phyloP scores from a whole-genome alignment of 306 rosid genomes.

The Abrus precatorius region DNA sequence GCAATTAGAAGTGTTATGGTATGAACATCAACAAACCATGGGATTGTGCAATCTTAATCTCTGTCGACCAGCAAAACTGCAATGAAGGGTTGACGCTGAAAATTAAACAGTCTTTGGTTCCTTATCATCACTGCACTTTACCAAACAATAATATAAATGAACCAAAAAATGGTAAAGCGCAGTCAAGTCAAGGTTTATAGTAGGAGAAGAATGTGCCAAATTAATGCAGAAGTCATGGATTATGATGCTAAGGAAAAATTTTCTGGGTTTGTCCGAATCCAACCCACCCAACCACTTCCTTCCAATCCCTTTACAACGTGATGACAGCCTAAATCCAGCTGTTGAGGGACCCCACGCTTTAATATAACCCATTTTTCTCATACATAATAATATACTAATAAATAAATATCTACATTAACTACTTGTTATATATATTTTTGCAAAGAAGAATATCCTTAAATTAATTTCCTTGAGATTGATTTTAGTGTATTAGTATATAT shows the following conservation, averaged over 20 bases:
- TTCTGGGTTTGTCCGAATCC: slow-evolving; percentile 24
- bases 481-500: too few species aligned
- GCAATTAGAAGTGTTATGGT: too few species aligned
- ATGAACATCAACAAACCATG: neutral
- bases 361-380: neutral
- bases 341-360: slow-evolving; percentile 61
- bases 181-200: slow-evolving; percentile 20
- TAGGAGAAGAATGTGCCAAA: slow-evolving; percentile 11
- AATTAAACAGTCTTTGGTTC: neutral
- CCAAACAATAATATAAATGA: neutral
- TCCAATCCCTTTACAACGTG: slow-evolving; percentile 51
- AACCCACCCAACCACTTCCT: neutral
- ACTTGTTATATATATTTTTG: too few species aligned
- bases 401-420: neutral
- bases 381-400: too few species aligned
- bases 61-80: slow-evolving; percentile 3
- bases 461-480: too few species aligned
- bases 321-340: slow-evolving; percentile 68
- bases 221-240: neutral
- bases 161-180: neutral
- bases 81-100: slow-evolving; percentile 12
- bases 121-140: neutral
- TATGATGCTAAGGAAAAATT: neutral
- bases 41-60: neutral
- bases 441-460: too few species aligned